phyloP scores from a whole-genome alignment of 441 rosid species.

The Brassica balearica region DNA sequence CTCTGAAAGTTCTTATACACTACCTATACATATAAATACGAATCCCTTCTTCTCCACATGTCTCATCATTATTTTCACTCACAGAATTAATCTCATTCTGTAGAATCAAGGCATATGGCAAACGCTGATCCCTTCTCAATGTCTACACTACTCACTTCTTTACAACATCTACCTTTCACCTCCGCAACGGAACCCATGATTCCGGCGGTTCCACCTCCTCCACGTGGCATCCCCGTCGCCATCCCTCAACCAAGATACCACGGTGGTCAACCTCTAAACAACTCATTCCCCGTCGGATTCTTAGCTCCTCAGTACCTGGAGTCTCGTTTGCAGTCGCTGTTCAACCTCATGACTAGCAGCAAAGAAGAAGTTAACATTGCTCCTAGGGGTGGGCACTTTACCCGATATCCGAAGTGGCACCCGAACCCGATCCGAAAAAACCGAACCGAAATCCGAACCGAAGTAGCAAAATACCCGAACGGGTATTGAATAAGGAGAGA shows the following conservation, averaged over 20 bases:
- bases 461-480: too few species aligned
- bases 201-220: background rate
- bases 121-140: constrained; percentile 3
- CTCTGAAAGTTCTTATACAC: background rate
- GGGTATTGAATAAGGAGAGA: too few species aligned
- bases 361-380: background rate
- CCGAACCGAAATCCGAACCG: too few species aligned
- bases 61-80: background rate
- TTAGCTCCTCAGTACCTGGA: background rate
- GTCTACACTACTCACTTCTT: background rate
- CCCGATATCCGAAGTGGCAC: too few species aligned
- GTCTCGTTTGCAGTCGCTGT: background rate
- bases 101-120: constrained; percentile 4
- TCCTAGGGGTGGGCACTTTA: too few species aligned
- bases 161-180: constrained; percentile 1
- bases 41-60: background rate
- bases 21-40: background rate
- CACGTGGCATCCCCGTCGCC: background rate
- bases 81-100: background rate
- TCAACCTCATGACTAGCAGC: background rate
- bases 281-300: background rate
- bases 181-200: background rate
- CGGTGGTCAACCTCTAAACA: background rate
- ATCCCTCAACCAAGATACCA: background rate
- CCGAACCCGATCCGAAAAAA: too few species aligned